Evolutionary conservation across 768 basidiomycete genomes (phyloP), one percentile per base, ranked within the genome.

Genomic region (Boletus eberwhitei): DNA sequence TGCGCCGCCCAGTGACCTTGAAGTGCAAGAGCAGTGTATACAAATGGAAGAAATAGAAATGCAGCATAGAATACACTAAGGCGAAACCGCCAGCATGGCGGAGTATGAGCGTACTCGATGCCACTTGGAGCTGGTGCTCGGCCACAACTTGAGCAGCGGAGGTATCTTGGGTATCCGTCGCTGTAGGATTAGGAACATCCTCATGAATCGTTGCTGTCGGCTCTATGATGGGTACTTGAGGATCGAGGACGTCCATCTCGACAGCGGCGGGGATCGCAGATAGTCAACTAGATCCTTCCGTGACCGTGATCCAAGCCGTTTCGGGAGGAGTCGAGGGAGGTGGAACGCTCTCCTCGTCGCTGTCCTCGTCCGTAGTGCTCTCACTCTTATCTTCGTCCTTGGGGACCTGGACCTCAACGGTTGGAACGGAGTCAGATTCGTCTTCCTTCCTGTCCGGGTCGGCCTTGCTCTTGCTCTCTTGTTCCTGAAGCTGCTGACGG

Each of bases 401-500:
- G 51, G 61, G 37, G 13, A 19, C 21, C 32, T 64, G 63, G 47
- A 37, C 35, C 35, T 37, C 36, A 17, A 40, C 24, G 4, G 14
- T 46, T 12, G 60, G 29, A 17, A 40, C 26, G 36, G 53, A n/a
- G 13, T 43, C 5, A 38, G 51, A 62, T 49, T 72, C 72, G 19
- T 73, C 71, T 54, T 75, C 78, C 54, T 74, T 76, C 64, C 81
- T 77, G 48, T 77, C 71, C 47, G 74, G 72, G 48, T 75, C 71
- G 40, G 71, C 63, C 69, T 79, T 77, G 58, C 68, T 74, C 61
- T 73, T 80, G 50, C 75, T 73, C 70, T 83, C 83, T 65, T 81
- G 82, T 58, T 70, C 77, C 59, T 82, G 79, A 16, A 77, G 76
- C 36, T 79, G 73, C 53, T 75, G 74, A 58, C 79, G 79, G 64